Base-by-base conservation (phyloP, 2,329 filamentous ascomycete genomes). In the Exophiala spinifera region DNA sequence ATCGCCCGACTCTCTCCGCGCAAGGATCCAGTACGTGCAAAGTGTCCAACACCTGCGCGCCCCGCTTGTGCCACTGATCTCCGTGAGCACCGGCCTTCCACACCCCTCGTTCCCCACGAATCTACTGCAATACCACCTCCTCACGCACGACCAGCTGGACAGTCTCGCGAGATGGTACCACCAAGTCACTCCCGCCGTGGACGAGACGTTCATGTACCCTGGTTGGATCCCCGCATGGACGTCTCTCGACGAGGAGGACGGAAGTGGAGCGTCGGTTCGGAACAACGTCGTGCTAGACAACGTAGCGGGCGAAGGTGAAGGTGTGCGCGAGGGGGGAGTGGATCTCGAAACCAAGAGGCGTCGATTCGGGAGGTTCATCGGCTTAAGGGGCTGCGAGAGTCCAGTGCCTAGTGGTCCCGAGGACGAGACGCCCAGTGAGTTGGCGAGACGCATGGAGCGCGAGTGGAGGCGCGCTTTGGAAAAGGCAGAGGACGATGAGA, bases 341-440 rank as follows among this genome's bases (percentile, higher is more conserved):
- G 65, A 67, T 50, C 51, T 75, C 2, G 63, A 69, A 11, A 71
- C 65, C 0, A 75, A 75, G 61, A 56, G 73, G 6, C 55, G 69
- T 2, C 60, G 73, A n/a, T 72, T 74, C 40, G 74, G 74, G 1
- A 59, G 66, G 5, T 76, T 76, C 56, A 73, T 76, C 53, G 74
- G 74, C 11, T 55, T 76, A 17, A 49, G 61, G 33, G 72, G 67
- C 8, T 72, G 70, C 53, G 67, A 71, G 47, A 66, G 65, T 36
- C 65, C 69, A 1, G 56, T 56, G 2, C 20, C 52, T n/a, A 40
- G 31, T 34, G 55, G 36, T 5, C 19, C 46, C 33, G 53, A 56
- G n/a, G n/a, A 45, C 31, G 57, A 56, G 14, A 49, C 14, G 10
- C 43, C 51, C 5, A 51, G 48, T 20, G 55, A 61, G 42, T 33